Conservation (phyloP, 768 basidiomycete genomes). For the Neoboletus subvelutipes region DNA sequence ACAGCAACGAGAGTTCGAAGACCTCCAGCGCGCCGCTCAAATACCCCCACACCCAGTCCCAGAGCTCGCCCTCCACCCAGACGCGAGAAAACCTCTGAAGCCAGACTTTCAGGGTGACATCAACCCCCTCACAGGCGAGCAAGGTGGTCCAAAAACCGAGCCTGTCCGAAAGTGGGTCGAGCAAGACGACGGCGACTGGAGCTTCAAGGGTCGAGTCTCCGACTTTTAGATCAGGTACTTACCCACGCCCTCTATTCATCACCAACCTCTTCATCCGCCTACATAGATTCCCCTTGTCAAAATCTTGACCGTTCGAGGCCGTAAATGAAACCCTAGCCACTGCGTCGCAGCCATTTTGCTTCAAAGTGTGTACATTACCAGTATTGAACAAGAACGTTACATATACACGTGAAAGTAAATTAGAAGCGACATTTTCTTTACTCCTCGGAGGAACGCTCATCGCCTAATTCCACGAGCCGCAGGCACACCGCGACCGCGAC, state of each 20-base stretch:
- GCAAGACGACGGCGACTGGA: constrained; percentile 75
- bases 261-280: neutral
- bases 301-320: too few relatives aligned
- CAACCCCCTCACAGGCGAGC: constrained; percentile 83
- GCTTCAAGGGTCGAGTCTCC: constrained; percentile 84
- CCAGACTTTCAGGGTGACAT: constrained; percentile 78
- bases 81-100: constrained; percentile 55
- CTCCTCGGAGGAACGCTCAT: constrained; percentile 36
- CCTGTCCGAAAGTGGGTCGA: constrained; percentile 63
- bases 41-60: constrained; percentile 36
- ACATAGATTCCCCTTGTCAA: neutral
- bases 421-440: constrained; percentile 10
- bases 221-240: constrained; percentile 57
- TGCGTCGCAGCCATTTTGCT: neutral
- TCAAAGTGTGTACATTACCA: constrained; percentile 7
- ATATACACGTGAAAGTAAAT: constrained; percentile 11
- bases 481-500: constrained; percentile 83
- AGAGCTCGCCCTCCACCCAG: constrained; percentile 61
- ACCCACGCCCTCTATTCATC: neutral
- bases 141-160: constrained; percentile 84
- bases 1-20: constrained; percentile 85
- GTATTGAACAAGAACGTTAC: constrained; percentile 15
- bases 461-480: constrained; percentile 78
- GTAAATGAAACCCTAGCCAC: neutral
- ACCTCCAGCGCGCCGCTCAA: constrained; percentile 67